phyloP scores from a whole-genome alignment of 306 rosid genomes.

The Cicer bijugum region DNA sequence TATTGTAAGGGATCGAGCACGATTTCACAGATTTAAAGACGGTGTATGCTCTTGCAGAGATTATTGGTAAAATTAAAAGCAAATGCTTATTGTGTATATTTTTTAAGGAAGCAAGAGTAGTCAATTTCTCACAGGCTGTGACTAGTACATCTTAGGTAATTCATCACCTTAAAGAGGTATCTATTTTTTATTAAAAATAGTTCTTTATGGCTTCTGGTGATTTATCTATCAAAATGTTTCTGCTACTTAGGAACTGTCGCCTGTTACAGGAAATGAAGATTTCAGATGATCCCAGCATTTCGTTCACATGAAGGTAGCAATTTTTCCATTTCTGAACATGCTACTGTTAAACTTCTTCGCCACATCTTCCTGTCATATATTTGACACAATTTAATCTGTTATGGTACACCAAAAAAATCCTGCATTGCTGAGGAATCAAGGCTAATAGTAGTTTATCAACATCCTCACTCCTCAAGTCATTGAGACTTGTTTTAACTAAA shows the following conservation, averaged over 20 bases:
- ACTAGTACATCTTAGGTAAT: conserved; percentile 22
- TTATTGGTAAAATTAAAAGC: conserved; percentile 68
- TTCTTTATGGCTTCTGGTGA: conserved; percentile 14
- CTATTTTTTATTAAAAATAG: neutral
- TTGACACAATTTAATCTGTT: neutral
- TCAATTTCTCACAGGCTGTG: conserved; percentile 34
- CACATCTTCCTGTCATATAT: neutral
- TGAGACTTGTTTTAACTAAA: too few species aligned
- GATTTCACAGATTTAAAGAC: conserved; percentile 80
- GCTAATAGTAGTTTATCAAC: too few species aligned
- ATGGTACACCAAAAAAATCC: too few species aligned
- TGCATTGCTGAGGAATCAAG: too few species aligned
- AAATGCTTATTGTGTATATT: conserved; percentile 2
- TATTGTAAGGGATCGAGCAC: conserved; percentile 78
- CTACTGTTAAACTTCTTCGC: neutral
- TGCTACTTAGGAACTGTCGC: neutral
- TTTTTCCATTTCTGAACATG: neutral
- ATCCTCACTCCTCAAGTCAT: too few species aligned
- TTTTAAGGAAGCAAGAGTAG: neutral
- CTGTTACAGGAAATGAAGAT: neutral
- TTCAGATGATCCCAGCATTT: neutral
- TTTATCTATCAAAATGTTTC: conserved; percentile 8
- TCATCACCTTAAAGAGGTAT: neutral
- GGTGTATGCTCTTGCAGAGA: conserved; percentile 87
- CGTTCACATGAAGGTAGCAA: neutral